Evolutionary conservation across 805 yeast species (phyloP).

Genomic region (Huiozyma naganishii): DNA sequence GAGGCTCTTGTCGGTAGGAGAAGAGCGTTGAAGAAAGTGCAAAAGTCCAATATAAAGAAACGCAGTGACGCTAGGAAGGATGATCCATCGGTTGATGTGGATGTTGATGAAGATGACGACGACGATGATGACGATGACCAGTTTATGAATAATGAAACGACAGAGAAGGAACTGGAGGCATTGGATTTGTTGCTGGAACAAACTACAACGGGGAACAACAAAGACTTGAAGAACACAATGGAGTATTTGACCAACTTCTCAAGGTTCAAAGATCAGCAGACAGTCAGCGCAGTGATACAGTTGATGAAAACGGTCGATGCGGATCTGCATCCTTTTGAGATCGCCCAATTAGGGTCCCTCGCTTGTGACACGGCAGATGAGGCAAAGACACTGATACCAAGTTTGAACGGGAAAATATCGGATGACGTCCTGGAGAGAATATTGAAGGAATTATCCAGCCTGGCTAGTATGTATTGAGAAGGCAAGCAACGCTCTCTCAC

Average conservation of each 20-base stretch:
- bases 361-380: conserved; percentile 96
- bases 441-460: conserved; percentile 72
- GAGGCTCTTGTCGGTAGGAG: conserved; percentile 76
- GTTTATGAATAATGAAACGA: conserved; percentile 37
- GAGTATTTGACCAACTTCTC: conserved; percentile 79
- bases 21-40: conserved; percentile 37
- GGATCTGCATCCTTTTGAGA: conserved; percentile 86
- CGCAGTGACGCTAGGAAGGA: conserved; percentile 18
- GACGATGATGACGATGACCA: conserved; percentile 23
- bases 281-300: conserved; percentile 88
- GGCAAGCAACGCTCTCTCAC: background rate
- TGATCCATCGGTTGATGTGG: conserved; percentile 4
- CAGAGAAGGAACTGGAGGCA: conserved; percentile 32
- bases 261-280: conserved; percentile 82
- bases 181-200: conserved; percentile 25
- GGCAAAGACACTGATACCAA: conserved; percentile 88
- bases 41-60: conserved; percentile 6
- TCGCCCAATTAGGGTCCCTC: conserved; percentile 79
- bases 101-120: conserved; percentile 13
- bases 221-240: conserved; percentile 83
- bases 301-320: conserved; percentile 60
- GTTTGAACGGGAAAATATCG: conserved; percentile 67
- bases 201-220: conserved; percentile 59
- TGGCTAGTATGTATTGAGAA: conserved; percentile 35
- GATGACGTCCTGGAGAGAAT: conserved; percentile 82